Evolutionary conservation across 1,139 yeast genomes (phyloP), one percentile per base, ranked within the genome.

Genomic region (Meyerozyma smithsonii): DNA sequence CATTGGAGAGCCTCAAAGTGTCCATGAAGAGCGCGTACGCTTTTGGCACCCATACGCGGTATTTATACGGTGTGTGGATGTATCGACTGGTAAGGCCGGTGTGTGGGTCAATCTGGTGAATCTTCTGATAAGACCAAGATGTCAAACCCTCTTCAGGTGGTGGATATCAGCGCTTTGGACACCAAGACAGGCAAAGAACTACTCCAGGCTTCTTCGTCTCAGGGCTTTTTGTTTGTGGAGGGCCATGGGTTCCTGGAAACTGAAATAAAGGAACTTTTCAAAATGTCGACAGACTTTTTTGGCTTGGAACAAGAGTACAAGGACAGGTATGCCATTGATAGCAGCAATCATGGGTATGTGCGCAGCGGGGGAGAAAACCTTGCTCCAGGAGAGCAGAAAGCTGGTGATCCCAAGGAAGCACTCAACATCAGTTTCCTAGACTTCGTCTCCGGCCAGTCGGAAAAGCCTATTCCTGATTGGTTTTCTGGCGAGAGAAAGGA

Each of bases 141-240:
- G 37, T 35, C 28, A 17, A 69, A 68, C 39, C 79, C 81, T 2
- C 56, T 77, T 19, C 65, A 74, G 43, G 61, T 76, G 2, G 72
- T 84, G 14, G 87, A 84, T 50, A 69, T 84, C 10, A 63, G 81
- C n/a, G 47, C 52, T 5, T 52, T 72, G 32, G 63, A 72, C 43
- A 54, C 56, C 12, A 43, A 49, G 10, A 72, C 84, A 1, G 83
- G 80, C 0, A 66, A 65, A 6, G 63, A 70, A 38, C 66, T 85
- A 14, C 66, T 82, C 8, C 63, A 74, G 4, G 92, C 92, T 1
- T 87, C 88, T 6, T 66, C 77, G 12, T 61, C 77, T 0, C 83
- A 82, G 46, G 94, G 95, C 0, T 84, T 85, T 51, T 64, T 84
- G 35, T 81, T 83, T 50, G 66, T 84, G 5, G 86, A 83, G 50